Evolutionary conservation across 2,329 filamentous ascomycete species (phyloP), one percentile per base, ranked within the genome.

Genomic region (Xylariomycetidae sp.): DNA sequence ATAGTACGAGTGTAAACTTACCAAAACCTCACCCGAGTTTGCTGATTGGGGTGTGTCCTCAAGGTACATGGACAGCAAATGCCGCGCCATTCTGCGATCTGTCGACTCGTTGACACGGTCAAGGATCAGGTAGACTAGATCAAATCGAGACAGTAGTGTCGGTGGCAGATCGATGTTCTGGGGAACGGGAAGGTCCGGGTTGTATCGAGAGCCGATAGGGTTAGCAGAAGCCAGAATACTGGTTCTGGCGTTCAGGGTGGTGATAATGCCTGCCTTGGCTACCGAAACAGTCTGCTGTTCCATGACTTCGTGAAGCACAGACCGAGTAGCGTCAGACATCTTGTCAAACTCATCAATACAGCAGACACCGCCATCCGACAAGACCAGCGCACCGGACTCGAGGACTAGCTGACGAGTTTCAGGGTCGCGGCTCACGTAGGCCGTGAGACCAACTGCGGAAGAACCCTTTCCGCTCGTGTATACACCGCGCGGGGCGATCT

Each of bases 91-190:
- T 27, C 87, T 80, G 42, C 89, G 82, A 59, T 98, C 92, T 34
- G 74, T 81, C 53, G 84, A 82, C 63, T 96, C 92, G 53, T 96
- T 90, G 31, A 93, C 82, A 6, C 85, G 85, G 57, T 98, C 92
- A 29, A 98, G 79, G 26, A 98, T 92, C 2, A 98, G 78, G 56
- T 98, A 98, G 31, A 98, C 90, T 6, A 98, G 70, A 58, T 98
- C 92, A 57, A 98, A 98, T 70, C 92, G 83, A 5, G 89, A 95
- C 32, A 98, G 75, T 6, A 98, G 72, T 0, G 92, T 98, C 0
- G 92, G 92, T 1, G 92, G 92, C 7, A 98, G 76, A 54, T 98
- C 92, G 50, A 98, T 98, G 60, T 98, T 98, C 53, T 96, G 89
- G 3, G 92, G 92, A 10, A 98, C 92, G 0, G 92, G 89, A 16